A percentile compares a stretch with the other conserved stretches of the same genome.
Evolutionary conservation across 78 protist species (phyloP).

Genomic region (Mantamonas sphyraenae): DNA sequence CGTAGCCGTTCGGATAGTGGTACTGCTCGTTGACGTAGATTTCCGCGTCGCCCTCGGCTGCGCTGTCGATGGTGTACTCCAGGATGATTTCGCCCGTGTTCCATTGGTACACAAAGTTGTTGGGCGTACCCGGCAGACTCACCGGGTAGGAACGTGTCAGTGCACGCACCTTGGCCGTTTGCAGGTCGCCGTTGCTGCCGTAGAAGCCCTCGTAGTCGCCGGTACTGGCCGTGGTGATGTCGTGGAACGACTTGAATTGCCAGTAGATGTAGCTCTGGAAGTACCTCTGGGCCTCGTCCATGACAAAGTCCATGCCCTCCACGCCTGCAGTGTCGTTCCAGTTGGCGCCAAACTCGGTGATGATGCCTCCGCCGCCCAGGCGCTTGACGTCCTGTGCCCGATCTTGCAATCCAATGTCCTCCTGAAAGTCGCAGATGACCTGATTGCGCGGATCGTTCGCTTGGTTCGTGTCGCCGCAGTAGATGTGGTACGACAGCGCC

Average conservation of each 20-base stretch:
- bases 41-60: conserved; percentile 20
- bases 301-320: conserved; percentile 20
- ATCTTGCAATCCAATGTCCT: neutral
- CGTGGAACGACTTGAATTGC: conserved; percentile 54
- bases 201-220: conserved; percentile 22
- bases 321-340: conserved; percentile 12
- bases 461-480: conserved; percentile 25
- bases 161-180: conserved; percentile 23
- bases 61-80: conserved; percentile 8
- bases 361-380: conserved; percentile 43
- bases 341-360: conserved; percentile 64
- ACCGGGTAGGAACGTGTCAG: conserved; percentile 51
- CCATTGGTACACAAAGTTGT: conserved; percentile 10
- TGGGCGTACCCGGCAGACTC: conserved; percentile 43
- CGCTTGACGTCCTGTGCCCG: conserved; percentile 28
- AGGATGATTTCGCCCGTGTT: conserved; percentile 1
- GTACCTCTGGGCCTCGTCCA: conserved; percentile 28
- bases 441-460: neutral
- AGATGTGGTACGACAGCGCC: conserved; percentile 36
- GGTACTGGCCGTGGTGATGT: conserved; percentile 46
- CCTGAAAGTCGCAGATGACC: neutral
- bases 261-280: conserved; percentile 42
- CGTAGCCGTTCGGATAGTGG: conserved; percentile 36
- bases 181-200: conserved; percentile 29
- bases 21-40: conserved; percentile 28